These are phyloP conservation scores for Yamadazyma aaseri DNA, from an alignment of 1,139 yeast species.

Conservation along the genomic window DNA sequence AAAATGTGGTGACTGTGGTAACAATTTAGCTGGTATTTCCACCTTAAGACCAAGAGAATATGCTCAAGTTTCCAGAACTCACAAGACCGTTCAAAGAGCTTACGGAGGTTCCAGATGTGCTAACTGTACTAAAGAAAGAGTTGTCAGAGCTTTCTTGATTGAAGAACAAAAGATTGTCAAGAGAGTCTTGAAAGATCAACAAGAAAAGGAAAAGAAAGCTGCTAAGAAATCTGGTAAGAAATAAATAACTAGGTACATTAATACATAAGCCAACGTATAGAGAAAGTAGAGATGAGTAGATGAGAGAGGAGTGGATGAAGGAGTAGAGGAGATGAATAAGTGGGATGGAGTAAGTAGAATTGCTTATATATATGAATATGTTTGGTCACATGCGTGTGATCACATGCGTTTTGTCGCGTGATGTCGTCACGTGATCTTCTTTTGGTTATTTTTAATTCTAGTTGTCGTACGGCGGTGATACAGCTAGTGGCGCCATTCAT, in stretches of 20 bases:
- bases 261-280: slow-evolving; percentile 10
- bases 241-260: slow-evolving; percentile 19
- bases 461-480: too few relatives aligned
- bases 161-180: slow-evolving; percentile 99
- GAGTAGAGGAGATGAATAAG: too few relatives aligned
- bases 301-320: too few relatives aligned
- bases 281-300: too few relatives aligned
- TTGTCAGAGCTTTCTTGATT: slow-evolving; percentile 97
- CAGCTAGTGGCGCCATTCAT: too few relatives aligned
- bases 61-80: slow-evolving; percentile 92
- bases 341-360: too few relatives aligned
- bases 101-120: slow-evolving; percentile 99
- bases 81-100: slow-evolving; percentile 98
- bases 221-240: slow-evolving; percentile 45
- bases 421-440: too few relatives aligned
- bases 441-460: too few relatives aligned
- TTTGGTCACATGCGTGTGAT: too few relatives aligned
- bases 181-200: slow-evolving; percentile 96
- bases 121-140: slow-evolving; percentile 97
- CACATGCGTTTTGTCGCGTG: too few relatives aligned
- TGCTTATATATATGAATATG: too few relatives aligned
- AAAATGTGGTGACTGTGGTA: slow-evolving; percentile 99
- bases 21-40: slow-evolving; percentile 86
- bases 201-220: slow-evolving; percentile 75
- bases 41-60: slow-evolving; percentile 97